Percentiles rank a stretch among this genome's conserved stretches.
phyloP scores from a whole-genome alignment of 768 basidiomycete species.

The Pisolithus marmoratus region DNA sequence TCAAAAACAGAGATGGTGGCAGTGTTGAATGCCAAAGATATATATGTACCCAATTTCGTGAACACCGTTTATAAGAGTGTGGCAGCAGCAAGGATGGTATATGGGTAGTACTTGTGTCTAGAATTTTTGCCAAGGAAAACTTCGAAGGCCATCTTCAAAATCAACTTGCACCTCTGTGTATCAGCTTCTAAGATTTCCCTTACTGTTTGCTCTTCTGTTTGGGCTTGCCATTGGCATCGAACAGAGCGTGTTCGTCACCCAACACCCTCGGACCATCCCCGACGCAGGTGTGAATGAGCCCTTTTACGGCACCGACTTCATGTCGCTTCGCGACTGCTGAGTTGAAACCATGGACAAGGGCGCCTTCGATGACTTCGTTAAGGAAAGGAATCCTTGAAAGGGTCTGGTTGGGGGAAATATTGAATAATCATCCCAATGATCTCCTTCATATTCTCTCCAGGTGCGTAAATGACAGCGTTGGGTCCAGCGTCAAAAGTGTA shows the following conservation, averaged over 20 bases:
- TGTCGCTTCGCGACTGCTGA: conserved; percentile 67
- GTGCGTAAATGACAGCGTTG: conserved; percentile 95
- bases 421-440: conserved; percentile 69
- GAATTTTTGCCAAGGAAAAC: too few species aligned
- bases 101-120: too few species aligned
- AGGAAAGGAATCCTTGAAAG: conserved; percentile 72
- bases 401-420: conserved; percentile 82
- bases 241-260: conserved; percentile 53
- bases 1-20: too few species aligned
- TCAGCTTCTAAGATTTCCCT: neutral
- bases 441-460: conserved; percentile 67
- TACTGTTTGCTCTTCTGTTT: neutral
- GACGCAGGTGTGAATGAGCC: conserved; percentile 87
- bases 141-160: too few species aligned
- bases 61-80: too few species aligned
- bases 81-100: too few species aligned
- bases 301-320: conserved; percentile 74
- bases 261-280: conserved; percentile 87
- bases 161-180: neutral
- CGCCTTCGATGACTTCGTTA: conserved; percentile 34
- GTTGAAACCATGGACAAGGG: conserved; percentile 70
- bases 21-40: too few species aligned
- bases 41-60: too few species aligned
- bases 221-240: conserved; percentile 51
- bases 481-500: conserved; percentile 99